Evolutionary conservation across 106 monocot species (phyloP), one percentile per base, ranked within the genome.

Genomic region (Apostasia ramifera): DNA sequence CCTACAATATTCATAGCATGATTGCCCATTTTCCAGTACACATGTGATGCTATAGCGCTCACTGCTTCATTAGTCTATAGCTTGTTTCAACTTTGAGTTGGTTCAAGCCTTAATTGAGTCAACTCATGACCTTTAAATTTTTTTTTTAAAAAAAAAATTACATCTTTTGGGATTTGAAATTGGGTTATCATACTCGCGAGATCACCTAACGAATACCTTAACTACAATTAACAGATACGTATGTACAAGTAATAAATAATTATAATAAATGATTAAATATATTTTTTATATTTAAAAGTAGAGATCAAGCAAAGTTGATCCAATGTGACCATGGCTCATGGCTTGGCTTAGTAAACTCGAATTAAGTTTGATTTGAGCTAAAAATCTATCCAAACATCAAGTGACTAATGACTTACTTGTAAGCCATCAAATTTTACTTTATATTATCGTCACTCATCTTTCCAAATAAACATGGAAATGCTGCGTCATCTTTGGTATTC

Each of bases 21-120:
- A 66, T 66, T 81, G 74, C 81, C 75, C 11, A 81, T 83, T 61
- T 78, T 88, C 83, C 87, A 88, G 53, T 88, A 88, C 75, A 88
- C 76, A 47, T 76, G 81, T 64, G 75, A 78, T 11, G 83, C 73
- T 45, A 88, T 73, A 2, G 66, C 12, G 39, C 81, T 73, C 7
- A 73, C 26, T 26, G 0, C 26, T 50, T 8, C 8, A 5, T 50
- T 50, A 50, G 4, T 26, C 26, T 26, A 26, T 26, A 26, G 26
- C 26, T 26, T 26, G 26, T 26, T 26, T 26, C 26, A 26, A 26
- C 26, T 26, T 5, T 50, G 50, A 50, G 50, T 0, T 5, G 8
- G 8, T 8, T 4, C 4, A 50, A 50, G 50, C 8, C 8, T 5
- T 40, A 85, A 82, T 26, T 79, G 71, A 47, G 83, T 79, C 26